Evolutionary conservation across 2,329 filamentous ascomycete genomes (phyloP), one percentile per base, ranked within the genome.

Genomic region (Cucurbitaria berberidis): DNA sequence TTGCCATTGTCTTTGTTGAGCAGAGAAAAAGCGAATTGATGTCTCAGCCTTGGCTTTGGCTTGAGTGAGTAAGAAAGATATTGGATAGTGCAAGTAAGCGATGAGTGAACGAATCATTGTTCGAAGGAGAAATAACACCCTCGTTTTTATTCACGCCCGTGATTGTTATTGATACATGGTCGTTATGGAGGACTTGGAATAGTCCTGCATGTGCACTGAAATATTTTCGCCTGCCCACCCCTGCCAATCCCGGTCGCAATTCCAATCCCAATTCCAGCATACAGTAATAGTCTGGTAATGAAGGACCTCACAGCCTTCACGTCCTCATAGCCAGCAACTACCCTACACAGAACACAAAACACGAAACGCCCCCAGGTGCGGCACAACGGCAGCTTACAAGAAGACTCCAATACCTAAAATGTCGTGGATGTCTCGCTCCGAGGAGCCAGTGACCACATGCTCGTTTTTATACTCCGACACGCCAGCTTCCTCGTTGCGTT

Each of bases 401-500:
- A n/a, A n/a, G n/a, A n/a, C n/a, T n/a, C n/a, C n/a, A n/a, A n/a
- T n/a, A n/a, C n/a, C n/a, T n/a, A n/a, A 39, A 21, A 9, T 15
- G 7, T 11, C 19, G 1, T n/a, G 15, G 2, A 24, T 2, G 7
- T 39, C 36, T 32, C 49, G 51, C 36, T 63, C 60, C 7, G 48
- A 53, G 27, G 18, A 44, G 1, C 45, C 48, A 10, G 48, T 53
- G 27, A 59, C 46, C 5, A 57, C 27, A 48, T 55, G 48, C 34
- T 57, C 53, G n/a, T 26, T 10, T 34, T 39, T 36, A 2, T 22
- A 13, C 19, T 45, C 36, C 4, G 11, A 3, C 13, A 2, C 36
- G 8, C 15, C 11, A 1, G 5, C 2, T 3, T 10, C 3, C 19
- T 39, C 19, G n/a, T 22, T 39, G 6, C 24, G 10, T 15, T 39